Evolutionary conservation across 129 eudicot genomes (phyloP), one percentile per base, ranked within the genome.

Genomic region (Tagetes erecta): DNA sequence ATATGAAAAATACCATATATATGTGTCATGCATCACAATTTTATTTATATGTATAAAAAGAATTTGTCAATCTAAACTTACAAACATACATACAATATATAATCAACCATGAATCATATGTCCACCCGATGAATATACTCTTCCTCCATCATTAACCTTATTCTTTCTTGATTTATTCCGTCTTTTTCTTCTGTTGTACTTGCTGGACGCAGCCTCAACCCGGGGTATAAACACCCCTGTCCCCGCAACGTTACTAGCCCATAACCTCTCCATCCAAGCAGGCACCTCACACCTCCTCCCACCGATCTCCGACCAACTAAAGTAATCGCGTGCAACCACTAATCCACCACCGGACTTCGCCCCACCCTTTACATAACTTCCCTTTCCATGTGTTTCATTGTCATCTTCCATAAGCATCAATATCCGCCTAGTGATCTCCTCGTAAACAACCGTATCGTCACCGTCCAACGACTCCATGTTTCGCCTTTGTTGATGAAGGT

Each of bases 171-270:
- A 12, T 37, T 63, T 69, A 42, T 75, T 75, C 40, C 64, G 57
- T 57, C 79, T 59, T 75, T 82, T 78, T 72, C 73, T 72, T 42
- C 68, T 72, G 7, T 73, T 72, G 7, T 73, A 36, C 67, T 79
- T 72, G 31, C 72, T 68, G 33, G 64, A 60, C 13, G 49, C 42
- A 53, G 77, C 75, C 33, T 37, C 46, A 27, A 36, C 64, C 10
- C 64, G 86, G 8, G 97, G 97, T 74, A 91, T 91, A 75, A 91
- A 91, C 76, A 91, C 97, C 59, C 97, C 95, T 1, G 97, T 91
- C 56, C 97, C 95, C 20, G 9, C 1, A 0, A 31, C 44, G 35
- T 79, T 70, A 45, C 81, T 75, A 44, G 39, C 58, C 95, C 95
- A 91, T 85, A 88, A 76, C 64, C 78, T 83, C 62, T 63, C 55